Evolutionary conservation across 495 filamentous ascomycete genomes (phyloP).

Genomic region (Cenococcum geophilum): DNA sequence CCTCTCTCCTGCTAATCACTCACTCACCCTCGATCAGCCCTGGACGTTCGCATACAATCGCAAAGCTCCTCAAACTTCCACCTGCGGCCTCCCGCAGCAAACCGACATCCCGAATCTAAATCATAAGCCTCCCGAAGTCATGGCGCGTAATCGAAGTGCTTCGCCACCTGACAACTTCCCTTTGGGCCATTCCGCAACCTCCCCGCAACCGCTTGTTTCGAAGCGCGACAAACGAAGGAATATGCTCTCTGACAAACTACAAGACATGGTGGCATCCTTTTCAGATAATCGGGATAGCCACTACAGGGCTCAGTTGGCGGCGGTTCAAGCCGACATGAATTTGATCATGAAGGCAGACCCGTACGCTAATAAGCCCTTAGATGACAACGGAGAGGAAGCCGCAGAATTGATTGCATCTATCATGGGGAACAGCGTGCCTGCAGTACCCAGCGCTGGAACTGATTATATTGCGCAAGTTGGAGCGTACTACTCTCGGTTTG

Average conservation of each 20-base stretch:
- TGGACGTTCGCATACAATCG: conserved; percentile 1
- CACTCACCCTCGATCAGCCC: conserved; percentile 2
- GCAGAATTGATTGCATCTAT: conserved; percentile 47
- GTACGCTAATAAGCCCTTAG: conserved; percentile 64
- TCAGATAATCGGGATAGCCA: conserved; percentile 71
- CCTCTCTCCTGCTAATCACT: neutral
- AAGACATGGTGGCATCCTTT: conserved; percentile 66
- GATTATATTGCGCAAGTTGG: conserved; percentile 56
- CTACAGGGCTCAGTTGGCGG: conserved; percentile 83
- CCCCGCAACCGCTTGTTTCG: conserved; percentile 48
- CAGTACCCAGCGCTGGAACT: conserved; percentile 30
- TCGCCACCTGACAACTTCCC: conserved; percentile 25
- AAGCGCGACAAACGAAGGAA: conserved; percentile 89
- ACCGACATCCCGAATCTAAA: neutral
- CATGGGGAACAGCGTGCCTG: conserved; percentile 26
- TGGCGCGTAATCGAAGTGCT: conserved; percentile 29
- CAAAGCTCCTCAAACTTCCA: conserved; percentile 2
- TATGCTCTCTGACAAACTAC: conserved; percentile 66
- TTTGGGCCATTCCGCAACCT: conserved; percentile 31
- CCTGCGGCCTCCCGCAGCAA: neutral
- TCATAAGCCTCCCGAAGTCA: neutral
- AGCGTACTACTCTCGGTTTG: conserved; percentile 70
- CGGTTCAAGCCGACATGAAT: conserved; percentile 81
- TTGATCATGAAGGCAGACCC: conserved; percentile 78
- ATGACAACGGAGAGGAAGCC: conserved; percentile 61